Conservation (phyloP, 768 basidiomycete species). For the Pleurotus citrinopileatus region DNA sequence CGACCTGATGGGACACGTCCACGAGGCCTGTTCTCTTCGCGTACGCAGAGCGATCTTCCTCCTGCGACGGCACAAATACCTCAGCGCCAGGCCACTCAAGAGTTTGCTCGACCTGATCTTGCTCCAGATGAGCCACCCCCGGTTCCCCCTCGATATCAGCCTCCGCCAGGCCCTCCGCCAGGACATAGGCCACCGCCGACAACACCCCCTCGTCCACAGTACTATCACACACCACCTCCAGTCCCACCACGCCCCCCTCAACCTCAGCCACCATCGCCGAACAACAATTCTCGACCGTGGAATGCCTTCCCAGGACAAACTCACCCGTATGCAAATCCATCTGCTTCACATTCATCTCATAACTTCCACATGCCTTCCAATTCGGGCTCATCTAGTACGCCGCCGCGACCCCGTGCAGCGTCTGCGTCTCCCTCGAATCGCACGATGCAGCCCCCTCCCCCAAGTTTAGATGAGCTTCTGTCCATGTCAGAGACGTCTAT, state of each 20-base stretch:
- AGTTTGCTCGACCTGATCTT: slow-evolving; percentile 65
- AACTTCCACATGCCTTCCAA: slow-evolving; percentile 14
- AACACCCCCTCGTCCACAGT: slow-evolving; percentile 18
- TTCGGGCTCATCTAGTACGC: slow-evolving; percentile 16
- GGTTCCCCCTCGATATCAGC: slow-evolving; percentile 12
- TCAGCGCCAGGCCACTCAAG: slow-evolving; percentile 12
- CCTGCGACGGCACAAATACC: slow-evolving; percentile 26
- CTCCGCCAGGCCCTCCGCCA: slow-evolving; percentile 20
- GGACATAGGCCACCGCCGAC: slow-evolving; percentile 9
- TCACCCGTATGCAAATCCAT: slow-evolving; percentile 12
- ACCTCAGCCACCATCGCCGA: slow-evolving; percentile 20
- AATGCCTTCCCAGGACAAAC: slow-evolving; percentile 9
- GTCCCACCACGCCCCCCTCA: slow-evolving; percentile 20
- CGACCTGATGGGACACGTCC: slow-evolving; percentile 28
- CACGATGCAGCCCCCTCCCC: slow-evolving; percentile 37
- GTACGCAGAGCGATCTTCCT: slow-evolving; percentile 33
- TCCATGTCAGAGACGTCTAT: slow-evolving; percentile 56
- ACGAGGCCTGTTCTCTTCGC: slow-evolving; percentile 44
- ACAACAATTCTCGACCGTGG: background rate
- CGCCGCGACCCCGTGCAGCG: slow-evolving; percentile 41
- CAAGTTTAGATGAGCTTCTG: slow-evolving; percentile 69
- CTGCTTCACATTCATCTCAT: slow-evolving; percentile 21
- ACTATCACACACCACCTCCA: slow-evolving; percentile 15
- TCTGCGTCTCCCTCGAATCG: slow-evolving; percentile 24
- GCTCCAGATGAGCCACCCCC: slow-evolving; percentile 37